Percentiles rank a stretch among this genome's conserved stretches.
Conservation (phyloP, 208 protist species). For the Giardia muris region DNA sequence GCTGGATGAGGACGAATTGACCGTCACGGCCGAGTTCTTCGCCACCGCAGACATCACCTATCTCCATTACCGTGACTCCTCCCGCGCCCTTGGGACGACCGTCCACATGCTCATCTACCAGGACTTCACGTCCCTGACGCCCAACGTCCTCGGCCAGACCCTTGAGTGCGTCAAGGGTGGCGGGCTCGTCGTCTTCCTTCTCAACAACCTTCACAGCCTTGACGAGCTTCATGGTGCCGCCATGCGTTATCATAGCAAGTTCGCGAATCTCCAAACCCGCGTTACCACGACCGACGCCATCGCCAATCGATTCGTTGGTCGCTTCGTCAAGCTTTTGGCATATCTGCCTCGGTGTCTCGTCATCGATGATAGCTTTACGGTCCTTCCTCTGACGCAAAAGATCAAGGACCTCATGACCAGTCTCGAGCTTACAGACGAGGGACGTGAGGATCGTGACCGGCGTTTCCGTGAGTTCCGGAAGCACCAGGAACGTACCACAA, state of each 20-base stretch:
- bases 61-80: slow-evolving; percentile 90
- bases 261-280: slow-evolving; percentile 40
- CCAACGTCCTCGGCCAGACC: slow-evolving; percentile 91
- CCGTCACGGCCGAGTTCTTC: slow-evolving; percentile 74
- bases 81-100: slow-evolving; percentile 94
- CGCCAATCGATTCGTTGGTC: slow-evolving; percentile 80
- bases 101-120: slow-evolving; percentile 86
- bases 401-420: neutral
- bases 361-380: neutral
- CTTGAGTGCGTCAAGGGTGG: slow-evolving; percentile 97
- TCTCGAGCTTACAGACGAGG: neutral
- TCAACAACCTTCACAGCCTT: slow-evolving; percentile 79
- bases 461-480: neutral
- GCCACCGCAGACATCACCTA: slow-evolving; percentile 83
- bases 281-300: slow-evolving; percentile 45
- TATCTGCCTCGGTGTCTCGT: neutral
- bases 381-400: neutral
- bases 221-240: slow-evolving; percentile 84
- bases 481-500: neutral
- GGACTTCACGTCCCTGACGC: slow-evolving; percentile 97
- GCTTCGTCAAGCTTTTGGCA: slow-evolving; percentile 64
- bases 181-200: slow-evolving; percentile 86
- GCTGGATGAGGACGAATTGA: slow-evolving; percentile 28
- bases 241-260: slow-evolving; percentile 84
- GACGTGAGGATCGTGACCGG: neutral